phyloP scores from a whole-genome alignment of 2,329 filamentous ascomycete genomes.

The Dactylonectria estremocensis region DNA sequence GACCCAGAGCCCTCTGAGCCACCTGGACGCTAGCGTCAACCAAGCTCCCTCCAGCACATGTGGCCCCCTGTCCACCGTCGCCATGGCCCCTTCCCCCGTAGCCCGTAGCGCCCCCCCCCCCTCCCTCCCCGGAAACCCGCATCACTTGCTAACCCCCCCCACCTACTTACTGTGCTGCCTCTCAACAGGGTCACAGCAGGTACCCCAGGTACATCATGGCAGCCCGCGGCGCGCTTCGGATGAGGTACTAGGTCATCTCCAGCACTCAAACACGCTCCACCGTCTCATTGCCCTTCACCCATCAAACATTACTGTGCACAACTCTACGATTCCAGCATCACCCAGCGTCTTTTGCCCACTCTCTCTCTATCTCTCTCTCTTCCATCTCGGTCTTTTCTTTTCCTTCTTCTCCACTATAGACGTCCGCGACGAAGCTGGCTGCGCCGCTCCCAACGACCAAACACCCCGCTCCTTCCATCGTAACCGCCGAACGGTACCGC shows the following conservation, averaged over 20 bases:
- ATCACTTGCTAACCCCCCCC: conserved; percentile 26
- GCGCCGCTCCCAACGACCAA: conserved; percentile 41
- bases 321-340: conserved; percentile 47
- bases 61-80: conserved; percentile 31
- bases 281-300: conserved; percentile 36
- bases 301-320: conserved; percentile 43
- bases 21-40: conserved; percentile 33
- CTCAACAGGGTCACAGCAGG: conserved; percentile 15
- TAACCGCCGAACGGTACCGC: conserved; percentile 24
- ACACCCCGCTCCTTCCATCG: conserved; percentile 28
- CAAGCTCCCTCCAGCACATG: conserved; percentile 35
- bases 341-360: conserved; percentile 37
- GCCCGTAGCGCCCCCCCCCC: conserved; percentile 14
- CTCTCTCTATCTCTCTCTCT: conserved; percentile 33
- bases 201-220: conserved; percentile 28
- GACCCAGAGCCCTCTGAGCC: conserved; percentile 16
- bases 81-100: conserved; percentile 12
- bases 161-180: not conserved
- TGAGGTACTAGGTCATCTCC: conserved; percentile 17
- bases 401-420: conserved; percentile 24
- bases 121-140: conserved; percentile 33
- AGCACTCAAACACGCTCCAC: conserved; percentile 24
- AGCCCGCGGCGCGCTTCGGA: conserved; percentile 20
- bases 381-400: conserved; percentile 20
- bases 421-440: conserved; percentile 47